These are phyloP conservation scores for Yamadazyma takamatsuzukensis DNA, from an alignment of 805 yeast species.

Conservation along the genomic window DNA sequence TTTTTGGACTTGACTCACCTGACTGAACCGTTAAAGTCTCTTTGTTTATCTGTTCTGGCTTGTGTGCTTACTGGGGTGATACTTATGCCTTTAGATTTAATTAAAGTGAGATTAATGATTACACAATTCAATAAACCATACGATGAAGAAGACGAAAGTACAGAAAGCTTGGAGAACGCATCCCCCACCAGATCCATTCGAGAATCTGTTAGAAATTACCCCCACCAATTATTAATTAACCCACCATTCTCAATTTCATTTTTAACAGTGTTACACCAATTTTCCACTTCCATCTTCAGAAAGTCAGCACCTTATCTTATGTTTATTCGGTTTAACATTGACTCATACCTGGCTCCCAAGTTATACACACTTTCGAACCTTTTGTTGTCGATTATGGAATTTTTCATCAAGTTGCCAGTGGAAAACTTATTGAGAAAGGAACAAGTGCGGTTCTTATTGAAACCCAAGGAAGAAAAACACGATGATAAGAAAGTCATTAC, in stretches of 20 bases:
- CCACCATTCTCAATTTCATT: conserved; percentile 46
- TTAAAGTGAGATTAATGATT: conserved; percentile 72
- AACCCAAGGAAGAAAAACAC: conserved; percentile 28
- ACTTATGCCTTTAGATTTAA: conserved; percentile 76
- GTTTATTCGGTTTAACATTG: conserved; percentile 60
- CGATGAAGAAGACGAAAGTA: conserved; percentile 3
- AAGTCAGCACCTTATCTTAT: conserved; percentile 65
- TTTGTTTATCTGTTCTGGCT: conserved; percentile 65
- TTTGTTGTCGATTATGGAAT: conserved; percentile 59
- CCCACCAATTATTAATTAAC: conserved; percentile 48
- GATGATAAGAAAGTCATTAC: conserved; percentile 40
- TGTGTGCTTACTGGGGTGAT: conserved; percentile 68
- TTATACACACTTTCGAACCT: conserved; percentile 58
- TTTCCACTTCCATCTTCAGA: conserved; percentile 57
- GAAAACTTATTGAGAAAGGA: conserved; percentile 85
- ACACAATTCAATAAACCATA: conserved; percentile 49
- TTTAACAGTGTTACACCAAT: conserved; percentile 57
- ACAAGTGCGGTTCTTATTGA: conserved; percentile 64
- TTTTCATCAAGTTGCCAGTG: conserved; percentile 76
- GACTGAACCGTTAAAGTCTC: conserved; percentile 67
- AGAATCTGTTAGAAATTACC: conserved; percentile 58
- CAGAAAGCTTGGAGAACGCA: conserved; percentile 2
- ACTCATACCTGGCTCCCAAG: conserved; percentile 59
- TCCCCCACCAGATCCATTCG: conserved; percentile 59
- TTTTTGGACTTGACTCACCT: conserved; percentile 80